Percentiles rank a stretch among this genome's conserved stretches.
Conservation (phyloP, 768 basidiomycete species). For the Tubosaeta brunneosetosa region DNA sequence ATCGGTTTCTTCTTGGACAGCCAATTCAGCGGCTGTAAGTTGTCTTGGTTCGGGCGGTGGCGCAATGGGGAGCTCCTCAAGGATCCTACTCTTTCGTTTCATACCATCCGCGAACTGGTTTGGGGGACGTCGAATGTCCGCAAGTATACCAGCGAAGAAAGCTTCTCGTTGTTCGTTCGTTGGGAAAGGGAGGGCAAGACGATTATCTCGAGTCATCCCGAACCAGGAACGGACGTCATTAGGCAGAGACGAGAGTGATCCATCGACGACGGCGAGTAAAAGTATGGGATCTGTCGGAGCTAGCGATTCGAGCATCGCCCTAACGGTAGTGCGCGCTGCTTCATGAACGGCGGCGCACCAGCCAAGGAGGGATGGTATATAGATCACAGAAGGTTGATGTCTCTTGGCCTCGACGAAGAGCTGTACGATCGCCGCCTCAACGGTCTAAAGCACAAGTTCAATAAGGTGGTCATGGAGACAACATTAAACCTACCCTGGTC, state of each 20-base stretch:
- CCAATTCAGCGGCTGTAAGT: conserved; percentile 77
- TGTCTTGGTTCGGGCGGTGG: conserved; percentile 85
- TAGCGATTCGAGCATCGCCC: conserved; percentile 87
- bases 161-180: conserved; percentile 49
- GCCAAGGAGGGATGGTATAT: conserved; percentile 81
- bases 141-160: conserved; percentile 75
- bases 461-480: background rate
- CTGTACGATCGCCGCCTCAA: conserved; percentile 91
- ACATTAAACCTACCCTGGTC: conserved; percentile 58
- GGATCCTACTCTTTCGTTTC: conserved; percentile 72
- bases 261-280: conserved; percentile 85
- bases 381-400: conserved; percentile 93
- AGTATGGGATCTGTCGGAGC: conserved; percentile 92
- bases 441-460: conserved; percentile 46
- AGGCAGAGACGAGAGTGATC: conserved; percentile 62
- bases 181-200: conserved; percentile 59
- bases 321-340: conserved; percentile 77
- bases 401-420: conserved; percentile 96
- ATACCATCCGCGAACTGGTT: conserved; percentile 87
- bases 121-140: conserved; percentile 70
- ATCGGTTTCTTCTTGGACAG: conserved; percentile 79
- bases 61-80: conserved; percentile 84
- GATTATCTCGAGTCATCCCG: conserved; percentile 69
- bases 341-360: conserved; percentile 88
- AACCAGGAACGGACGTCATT: conserved; percentile 90